Conservation (phyloP, 2,329 filamentous ascomycete species). For the Alternaria infectoria region DNA sequence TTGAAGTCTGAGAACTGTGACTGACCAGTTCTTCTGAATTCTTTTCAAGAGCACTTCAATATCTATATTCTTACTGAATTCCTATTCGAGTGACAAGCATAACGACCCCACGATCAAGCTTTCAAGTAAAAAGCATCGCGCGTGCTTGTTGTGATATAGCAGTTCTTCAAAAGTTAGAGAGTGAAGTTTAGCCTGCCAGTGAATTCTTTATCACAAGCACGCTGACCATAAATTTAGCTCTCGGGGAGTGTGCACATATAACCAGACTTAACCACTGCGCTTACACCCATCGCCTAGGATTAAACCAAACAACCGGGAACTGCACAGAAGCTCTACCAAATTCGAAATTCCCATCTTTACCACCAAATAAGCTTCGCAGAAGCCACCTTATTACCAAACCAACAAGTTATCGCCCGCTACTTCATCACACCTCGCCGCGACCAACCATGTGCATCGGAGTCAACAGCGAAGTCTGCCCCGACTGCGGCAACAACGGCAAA, state of each 20-base stretch:
- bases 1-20: not conserved
- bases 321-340: not conserved
- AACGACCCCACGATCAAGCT: rapidly evolving
- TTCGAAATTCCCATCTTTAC: not conserved
- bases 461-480: not conserved
- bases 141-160: not conserved
- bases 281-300: not conserved
- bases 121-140: not conserved
- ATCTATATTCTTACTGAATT: not conserved
- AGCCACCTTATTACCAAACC: not conserved
- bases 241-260: rapidly evolving
- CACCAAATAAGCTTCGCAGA: too few species aligned
- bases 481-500: not conserved
- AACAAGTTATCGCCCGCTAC: not conserved
- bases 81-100: not conserved
- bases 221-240: not conserved
- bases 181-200: not conserved
- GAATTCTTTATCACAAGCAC: not conserved
- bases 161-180: not conserved
- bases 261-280: not conserved
- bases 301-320: not conserved
- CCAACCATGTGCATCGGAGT: not conserved
- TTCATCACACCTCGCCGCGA: not conserved
- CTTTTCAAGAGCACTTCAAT: not conserved
- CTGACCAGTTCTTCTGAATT: not conserved